These are phyloP conservation scores for Fusarium dlaminii DNA, from an alignment of 2,329 filamentous ascomycete genomes.

Conservation along the genomic window DNA sequence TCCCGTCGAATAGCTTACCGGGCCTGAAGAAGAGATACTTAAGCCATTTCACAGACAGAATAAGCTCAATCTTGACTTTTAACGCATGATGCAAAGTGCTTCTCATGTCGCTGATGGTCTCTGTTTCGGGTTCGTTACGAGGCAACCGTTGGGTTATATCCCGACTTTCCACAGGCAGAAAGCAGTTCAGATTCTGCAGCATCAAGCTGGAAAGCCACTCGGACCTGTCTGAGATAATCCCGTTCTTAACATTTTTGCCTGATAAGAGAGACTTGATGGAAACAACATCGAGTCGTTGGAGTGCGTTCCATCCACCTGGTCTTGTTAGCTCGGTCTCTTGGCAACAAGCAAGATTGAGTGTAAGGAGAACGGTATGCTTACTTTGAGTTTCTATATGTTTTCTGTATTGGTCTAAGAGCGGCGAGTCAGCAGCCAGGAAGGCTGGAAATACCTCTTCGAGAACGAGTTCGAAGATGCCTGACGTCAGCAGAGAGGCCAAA, in stretches of 20 bases:
- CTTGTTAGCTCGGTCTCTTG: fast-evolving
- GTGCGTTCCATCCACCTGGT: fast-evolving
- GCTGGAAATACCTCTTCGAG: neutral
- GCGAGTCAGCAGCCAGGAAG: neutral
- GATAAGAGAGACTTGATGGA: neutral
- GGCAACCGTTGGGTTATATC: fast-evolving
- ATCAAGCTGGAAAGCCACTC: fast-evolving
- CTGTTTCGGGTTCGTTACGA: fast-evolving
- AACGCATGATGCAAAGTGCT: fast-evolving
- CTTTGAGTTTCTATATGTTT: neutral
- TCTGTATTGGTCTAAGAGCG: neutral
- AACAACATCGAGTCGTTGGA: fast-evolving
- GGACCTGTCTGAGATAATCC: fast-evolving
- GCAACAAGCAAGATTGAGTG: fast-evolving
- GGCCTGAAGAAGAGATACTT: neutral
- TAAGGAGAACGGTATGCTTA: neutral
- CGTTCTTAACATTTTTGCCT: fast-evolving
- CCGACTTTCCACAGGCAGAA: fast-evolving
- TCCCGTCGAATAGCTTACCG: fast-evolving
- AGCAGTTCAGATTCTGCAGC: fast-evolving
- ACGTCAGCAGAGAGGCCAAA: neutral
- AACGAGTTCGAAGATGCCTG: neutral
- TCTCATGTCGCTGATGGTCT: fast-evolving
- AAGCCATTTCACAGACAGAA: fast-evolving
- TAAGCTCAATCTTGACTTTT: neutral